Base-by-base conservation (phyloP, 805 yeast genomes). In the Myxozyma neotropica region DNA sequence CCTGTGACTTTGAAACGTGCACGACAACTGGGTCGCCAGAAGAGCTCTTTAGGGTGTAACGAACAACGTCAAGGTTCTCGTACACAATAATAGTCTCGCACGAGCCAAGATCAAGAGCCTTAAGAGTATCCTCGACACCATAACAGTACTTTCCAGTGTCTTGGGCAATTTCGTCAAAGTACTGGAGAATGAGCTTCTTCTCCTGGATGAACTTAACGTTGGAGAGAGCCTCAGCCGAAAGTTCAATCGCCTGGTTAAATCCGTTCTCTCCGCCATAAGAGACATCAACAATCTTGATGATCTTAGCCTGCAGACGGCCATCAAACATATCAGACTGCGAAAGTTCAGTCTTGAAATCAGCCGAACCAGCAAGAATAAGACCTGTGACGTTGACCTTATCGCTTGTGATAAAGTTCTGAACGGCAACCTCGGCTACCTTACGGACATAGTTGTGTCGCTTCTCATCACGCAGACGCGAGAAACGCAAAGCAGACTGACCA, bases 241-340 rank as follows among this genome's bases (percentile, higher is more conserved):
- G 81, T 77, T 94, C 99, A 70, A 94, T 95, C 46, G 99, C 99
- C 80, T 94, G 99, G 79, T 94, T 94, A 81, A 94, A 94, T 48
- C 99, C 99, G 74, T 94, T 94, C 78, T 94, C 99, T 74, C 99
- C 99, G 77, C 99, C 99, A 72, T 94, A 94, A 2, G 98, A 92
- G 58, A 94, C 88, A 80, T 94, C 99, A 57, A 95, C 99, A 73
- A 92, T 83, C 75, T 91, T 89, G 63, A 94, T 82, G 70, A 94
- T 85, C 77, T 91, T 92, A 52, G 88, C 86, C 68, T 82, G 89
- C 72, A 94, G 81, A 79, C 99, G 89, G 68, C 78, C 79, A 75
- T 94, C 99, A 73, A 94, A 93, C 79, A 94, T 77, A 73, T 94
- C 99, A 44, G 97, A 89, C 75, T 86, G 89, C 59, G 89, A 83